Conservation (phyloP, 2,329 filamentous ascomycete species). For the Aureobasidium sp. region DNA sequence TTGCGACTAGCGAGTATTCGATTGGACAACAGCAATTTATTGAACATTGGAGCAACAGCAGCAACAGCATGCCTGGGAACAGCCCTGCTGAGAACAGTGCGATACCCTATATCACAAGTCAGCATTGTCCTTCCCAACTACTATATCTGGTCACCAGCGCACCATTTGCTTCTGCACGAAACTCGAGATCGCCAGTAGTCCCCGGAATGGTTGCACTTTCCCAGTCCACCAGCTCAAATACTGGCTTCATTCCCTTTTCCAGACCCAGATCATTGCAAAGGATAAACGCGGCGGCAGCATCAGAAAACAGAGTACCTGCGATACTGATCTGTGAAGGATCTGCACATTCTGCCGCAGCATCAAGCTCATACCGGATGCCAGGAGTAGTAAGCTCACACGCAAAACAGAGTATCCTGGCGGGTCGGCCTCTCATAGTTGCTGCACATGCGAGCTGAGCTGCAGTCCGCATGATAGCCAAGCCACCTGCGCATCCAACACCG, state of each 20-base stretch:
- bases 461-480: constrained; percentile 25
- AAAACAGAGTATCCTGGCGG: constrained; percentile 58
- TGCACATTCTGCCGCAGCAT: constrained; percentile 34
- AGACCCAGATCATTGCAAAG: constrained; percentile 57
- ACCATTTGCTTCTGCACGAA: background rate
- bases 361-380: constrained; percentile 56
- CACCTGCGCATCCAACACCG: constrained; percentile 36
- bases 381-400: constrained; percentile 50
- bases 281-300: constrained; percentile 60
- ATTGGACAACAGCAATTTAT: background rate
- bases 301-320: constrained; percentile 60
- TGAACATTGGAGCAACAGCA: background rate
- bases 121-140: background rate
- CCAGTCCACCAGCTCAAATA: background rate
- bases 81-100: background rate
- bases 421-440: constrained; percentile 50
- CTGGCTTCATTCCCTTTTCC: background rate
- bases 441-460: constrained; percentile 61
- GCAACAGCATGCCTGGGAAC: background rate
- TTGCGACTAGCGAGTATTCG: accelerated
- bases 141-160: too few relatives aligned
- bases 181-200: background rate
- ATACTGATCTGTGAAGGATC: constrained; percentile 58
- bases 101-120: background rate
- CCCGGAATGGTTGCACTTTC: background rate